Base-by-base conservation (phyloP, 371 early-diverging fungal species). In the Rhizomucor pusillus region DNA sequence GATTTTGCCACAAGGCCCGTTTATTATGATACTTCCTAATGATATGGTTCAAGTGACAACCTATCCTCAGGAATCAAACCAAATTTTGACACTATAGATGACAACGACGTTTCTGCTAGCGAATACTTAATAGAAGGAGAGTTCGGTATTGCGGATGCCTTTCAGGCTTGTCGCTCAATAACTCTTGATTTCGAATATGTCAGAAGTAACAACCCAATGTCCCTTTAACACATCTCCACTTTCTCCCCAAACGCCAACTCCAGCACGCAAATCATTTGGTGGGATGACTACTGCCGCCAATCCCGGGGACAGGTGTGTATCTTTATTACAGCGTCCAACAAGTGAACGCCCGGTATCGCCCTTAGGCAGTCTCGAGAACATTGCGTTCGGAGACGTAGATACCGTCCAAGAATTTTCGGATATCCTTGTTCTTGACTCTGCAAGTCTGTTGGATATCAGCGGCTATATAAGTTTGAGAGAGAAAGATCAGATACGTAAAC, bases 321-420 rank as follows among this genome's bases (percentile, higher is more conserved):
- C 71, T 71, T 71, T 71, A 71, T 71, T 71, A 41, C 41, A 56
- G 43, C 19, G 29, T 29, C 7, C 29, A 29, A n/a, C 29, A 29
- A 29, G 44, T 19, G 41, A 14, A 14, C 16, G 41, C 41, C 41
- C 14, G 41, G 41, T 41, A 41, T 41, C 41, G 7, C 29, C 41
- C 41, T 46, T 46, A 25, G 29, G 29, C 29, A 16, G 25, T 11
- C 36, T 71, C 70, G 40, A 78, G 51, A 48, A 73, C 72, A 33
- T 71, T 73, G 57, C 79, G 79, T 78, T 93, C 91, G 54, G 95
- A 95, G 60, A 98, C 94, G 89, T 97, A 98, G 90, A 98, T 90
- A 88, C 98, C 99, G 80, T 99, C 99, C 78, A 99, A 86, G 92
- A 99, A 99, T 85, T 98, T 97, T 86, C 99, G 94, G 80, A 95